phyloP scores from a whole-genome alignment of 495 filamentous ascomycete species.

The Xylaria telfairii region DNA sequence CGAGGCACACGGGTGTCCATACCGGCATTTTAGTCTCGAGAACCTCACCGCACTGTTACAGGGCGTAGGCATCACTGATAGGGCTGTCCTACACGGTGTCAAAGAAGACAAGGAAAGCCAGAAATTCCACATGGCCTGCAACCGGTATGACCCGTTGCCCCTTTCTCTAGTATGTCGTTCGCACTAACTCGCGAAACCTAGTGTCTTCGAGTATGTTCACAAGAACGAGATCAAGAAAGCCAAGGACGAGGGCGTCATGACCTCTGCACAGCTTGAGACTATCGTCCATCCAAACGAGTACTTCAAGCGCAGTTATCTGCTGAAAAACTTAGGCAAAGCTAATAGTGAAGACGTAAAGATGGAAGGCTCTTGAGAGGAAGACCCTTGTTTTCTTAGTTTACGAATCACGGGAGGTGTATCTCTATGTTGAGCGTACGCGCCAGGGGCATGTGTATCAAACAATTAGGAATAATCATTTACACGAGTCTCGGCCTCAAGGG shows the following conservation, averaged over 20 bases:
- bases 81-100: constrained; percentile 77
- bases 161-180: constrained; percentile 1
- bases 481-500: background rate
- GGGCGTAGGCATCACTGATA: constrained; percentile 75
- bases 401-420: background rate
- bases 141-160: constrained; percentile 57
- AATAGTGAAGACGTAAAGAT: constrained; percentile 56
- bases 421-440: background rate
- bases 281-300: constrained; percentile 98
- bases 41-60: constrained; percentile 80
- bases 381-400: background rate
- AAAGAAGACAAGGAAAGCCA: constrained; percentile 87
- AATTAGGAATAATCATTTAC: background rate
- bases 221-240: constrained; percentile 87
- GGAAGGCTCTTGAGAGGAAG: constrained; percentile 40
- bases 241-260: constrained; percentile 81
- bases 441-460: background rate
- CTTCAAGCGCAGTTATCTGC: constrained; percentile 88
- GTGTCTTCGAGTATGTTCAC: constrained; percentile 88
- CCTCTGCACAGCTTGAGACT: constrained; percentile 82
- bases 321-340: constrained; percentile 71
- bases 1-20: constrained; percentile 93
- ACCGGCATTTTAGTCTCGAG: constrained; percentile 87
- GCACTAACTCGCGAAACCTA: constrained; percentile 26
- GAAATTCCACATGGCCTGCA: constrained; percentile 95